Evolutionary conservation across 257 asterid genomes (phyloP), one percentile per base, ranked within the genome.

Genomic region (Haberlea rhodopensis): DNA sequence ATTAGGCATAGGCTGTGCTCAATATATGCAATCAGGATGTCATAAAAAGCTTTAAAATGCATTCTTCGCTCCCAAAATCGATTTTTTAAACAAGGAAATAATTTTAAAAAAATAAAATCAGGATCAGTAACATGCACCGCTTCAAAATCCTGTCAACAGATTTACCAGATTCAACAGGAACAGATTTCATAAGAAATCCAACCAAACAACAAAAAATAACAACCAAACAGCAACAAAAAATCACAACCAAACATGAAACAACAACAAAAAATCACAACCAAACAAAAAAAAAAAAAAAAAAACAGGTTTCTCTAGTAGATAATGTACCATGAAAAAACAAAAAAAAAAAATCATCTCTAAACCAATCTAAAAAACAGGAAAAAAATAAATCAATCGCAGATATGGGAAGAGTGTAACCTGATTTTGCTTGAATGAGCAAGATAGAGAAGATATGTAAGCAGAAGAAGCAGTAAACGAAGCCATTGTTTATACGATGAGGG

Each of bases 391-490:
- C 31, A 23, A 37, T 0, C 40, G 40, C 21, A 63, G n/a, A n/a
- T n/a, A n/a, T n/a, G n/a, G n/a, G n/a, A 48, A 69, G 59, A 60
- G 60, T 8, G 8, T 11, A 46, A 87, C 97, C 95, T 85, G 83
- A 53, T 40, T 82, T 40, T 70, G 82, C 68, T 75, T 87, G 74
- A 83, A 53, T 0, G 94, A 82, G 85, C 79, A 63, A 18, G 88
- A 77, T n/a, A 78, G 69, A 34, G 75, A 56, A 73, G 83, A 51
- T 46, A 71, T 29, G 0, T 86, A 70, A 77, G 74, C 66, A 62
- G 87, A 77, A n/a, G 89, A 78, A 64, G 83, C 86, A 21, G 90
- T 73, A 65, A 82, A 34, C 20, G 97, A 82, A 58, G 97, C 91
- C 97, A 90, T 71, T 75, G n/a, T 53, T 66, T 74, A 57, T 57